Evolutionary conservation across 148 eudicot species (phyloP).

Genomic region (Pouteria glomerata): DNA sequence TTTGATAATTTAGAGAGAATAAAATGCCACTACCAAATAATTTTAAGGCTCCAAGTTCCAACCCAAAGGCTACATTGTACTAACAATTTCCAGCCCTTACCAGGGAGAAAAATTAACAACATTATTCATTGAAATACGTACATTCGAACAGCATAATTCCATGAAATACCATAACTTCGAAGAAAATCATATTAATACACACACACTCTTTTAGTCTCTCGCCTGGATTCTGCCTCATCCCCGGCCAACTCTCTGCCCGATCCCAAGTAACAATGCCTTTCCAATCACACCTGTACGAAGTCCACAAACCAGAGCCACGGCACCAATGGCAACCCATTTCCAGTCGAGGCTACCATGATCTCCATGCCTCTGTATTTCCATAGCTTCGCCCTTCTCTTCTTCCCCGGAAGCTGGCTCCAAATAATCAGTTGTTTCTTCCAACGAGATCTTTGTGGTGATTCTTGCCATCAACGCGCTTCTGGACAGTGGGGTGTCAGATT

Average conservation of each 20-base stretch:
- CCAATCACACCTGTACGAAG: constrained; percentile 74
- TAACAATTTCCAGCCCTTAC: no score
- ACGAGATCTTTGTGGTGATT: constrained; percentile 55
- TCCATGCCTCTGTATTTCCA: constrained; percentile 9
- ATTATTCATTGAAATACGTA: no score
- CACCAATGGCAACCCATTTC: constrained; percentile 80
- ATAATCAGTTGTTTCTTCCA: constrained; percentile 23
- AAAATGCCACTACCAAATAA: no score
- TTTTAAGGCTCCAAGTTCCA: no score
- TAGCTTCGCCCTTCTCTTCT: constrained; percentile 27
- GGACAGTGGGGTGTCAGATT: constrained; percentile 44
- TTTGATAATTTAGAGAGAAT: no score
- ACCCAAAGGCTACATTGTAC: no score
- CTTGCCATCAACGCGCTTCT: constrained; percentile 70
- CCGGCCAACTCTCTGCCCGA: constrained; percentile 51
- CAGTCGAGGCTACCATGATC: constrained; percentile 52
- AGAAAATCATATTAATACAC: no score
- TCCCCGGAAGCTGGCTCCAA: constrained; percentile 23
- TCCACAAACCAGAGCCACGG: constrained; percentile 75
- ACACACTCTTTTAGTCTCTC: no score
- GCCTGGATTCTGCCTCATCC: constrained; percentile 25
- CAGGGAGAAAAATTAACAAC: no score
- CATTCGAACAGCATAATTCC: no score
- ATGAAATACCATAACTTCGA: no score
- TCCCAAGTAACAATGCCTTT: constrained; percentile 70